Base-by-base conservation (phyloP, 2,329 filamentous ascomycete genomes). In the Venturiaceae sp. region DNA sequence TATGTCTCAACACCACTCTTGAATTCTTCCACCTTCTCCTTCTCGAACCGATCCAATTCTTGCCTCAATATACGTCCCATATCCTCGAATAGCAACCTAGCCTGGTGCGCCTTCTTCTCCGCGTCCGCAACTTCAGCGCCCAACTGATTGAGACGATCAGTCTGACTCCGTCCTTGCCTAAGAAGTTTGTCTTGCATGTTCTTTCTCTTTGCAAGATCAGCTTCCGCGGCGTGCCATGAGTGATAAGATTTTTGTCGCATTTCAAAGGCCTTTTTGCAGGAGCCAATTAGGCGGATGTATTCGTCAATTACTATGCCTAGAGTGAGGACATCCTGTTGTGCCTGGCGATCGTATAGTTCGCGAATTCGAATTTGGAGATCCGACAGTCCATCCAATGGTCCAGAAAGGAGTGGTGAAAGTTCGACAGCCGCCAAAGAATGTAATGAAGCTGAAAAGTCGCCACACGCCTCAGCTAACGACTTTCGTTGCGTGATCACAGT, bases 1-100 rank as follows among this genome's bases (percentile, higher is more conserved):
- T 96, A 99, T 1, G 94, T 99, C 77, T 99, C 94, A 1, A 99
- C 92, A 0, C 92, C 92, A 62, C 88, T 94, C 79, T 99, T 99
- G 74, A 99, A 99, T 70, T 99, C 94, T 70, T 99, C 94, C 3
- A 99, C 94, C 78, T 99, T 99, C 74, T 99, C 94, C 66, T 83
- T 83, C 75, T 99, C 94, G 68, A 99, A 99, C 19, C 92, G 82
- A 67, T 97, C 94, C 64, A 99, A 79, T 72, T 99, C 94, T 36
- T 80, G 81, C 61, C 90, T 84, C 91, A 99, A 94, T 68, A 96
- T 76, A 13, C 91, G 82, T 14, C 94, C 94, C 92, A 99, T 97
- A 68, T 99, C 94, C 64, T 99, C 94, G 67, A 99, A 99, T 50
- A 96, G 74, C 60, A 97, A 75, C 57, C 92, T 80, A 0, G 91